A percentile compares a stretch with the other conserved stretches of the same genome.
Conservation (phyloP, 192 early-diverging fungal genomes). For the Phlyctochytrium bullatum region DNA sequence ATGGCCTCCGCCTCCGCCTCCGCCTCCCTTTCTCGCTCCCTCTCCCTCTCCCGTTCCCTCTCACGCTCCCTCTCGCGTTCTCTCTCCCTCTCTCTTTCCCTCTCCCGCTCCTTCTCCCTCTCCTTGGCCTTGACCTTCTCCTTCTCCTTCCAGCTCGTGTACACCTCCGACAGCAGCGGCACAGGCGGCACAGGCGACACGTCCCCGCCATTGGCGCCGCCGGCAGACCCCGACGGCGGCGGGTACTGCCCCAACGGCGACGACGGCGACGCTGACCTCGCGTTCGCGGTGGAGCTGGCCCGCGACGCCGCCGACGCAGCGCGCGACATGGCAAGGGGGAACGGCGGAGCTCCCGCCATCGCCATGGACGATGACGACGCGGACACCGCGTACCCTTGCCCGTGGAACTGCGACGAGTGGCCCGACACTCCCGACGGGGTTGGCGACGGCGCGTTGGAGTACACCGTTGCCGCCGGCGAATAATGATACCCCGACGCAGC, state of each 20-base stretch:
- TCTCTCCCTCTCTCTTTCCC: background rate
- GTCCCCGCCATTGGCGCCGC: background rate
- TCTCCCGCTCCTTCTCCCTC: conserved; percentile 1
- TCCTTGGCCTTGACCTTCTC: background rate
- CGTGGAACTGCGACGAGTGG: background rate
- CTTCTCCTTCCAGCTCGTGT: background rate
- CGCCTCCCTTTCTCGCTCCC: background rate
- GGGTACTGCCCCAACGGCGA: background rate
- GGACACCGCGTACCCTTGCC: background rate
- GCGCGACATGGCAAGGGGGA: background rate
- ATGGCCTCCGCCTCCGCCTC: background rate
- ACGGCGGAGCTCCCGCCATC: background rate
- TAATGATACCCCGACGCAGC: too few relatives aligned
- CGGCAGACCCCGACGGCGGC: background rate
- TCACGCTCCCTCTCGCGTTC: background rate
- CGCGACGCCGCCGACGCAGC: background rate
- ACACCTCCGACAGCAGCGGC: background rate
- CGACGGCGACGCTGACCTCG: background rate
- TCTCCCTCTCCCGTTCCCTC: conserved; percentile 3
- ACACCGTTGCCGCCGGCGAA: background rate
- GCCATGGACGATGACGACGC: background rate
- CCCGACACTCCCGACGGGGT: background rate
- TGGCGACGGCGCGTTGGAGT: background rate
- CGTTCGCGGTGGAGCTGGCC: background rate
- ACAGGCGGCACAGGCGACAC: conserved; percentile 4